phyloP scores from a whole-genome alignment of 345 rosid species.

The Eucalyptus microcorys region DNA sequence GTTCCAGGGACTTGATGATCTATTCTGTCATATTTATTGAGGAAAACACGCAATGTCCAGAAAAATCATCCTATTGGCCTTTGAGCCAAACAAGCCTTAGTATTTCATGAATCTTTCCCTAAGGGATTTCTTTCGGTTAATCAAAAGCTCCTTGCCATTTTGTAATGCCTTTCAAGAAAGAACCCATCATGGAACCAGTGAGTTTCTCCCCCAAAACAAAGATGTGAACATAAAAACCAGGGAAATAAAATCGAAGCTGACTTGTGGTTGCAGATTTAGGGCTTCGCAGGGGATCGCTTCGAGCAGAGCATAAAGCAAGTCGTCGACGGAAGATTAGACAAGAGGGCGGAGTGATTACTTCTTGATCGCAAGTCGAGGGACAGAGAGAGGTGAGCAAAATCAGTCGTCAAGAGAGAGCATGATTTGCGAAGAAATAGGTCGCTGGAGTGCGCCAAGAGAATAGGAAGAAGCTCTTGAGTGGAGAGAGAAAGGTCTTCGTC shows the following conservation, averaged over 20 bases:
- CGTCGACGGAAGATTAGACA: fast-evolving
- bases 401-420: fast-evolving
- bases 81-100: background rate
- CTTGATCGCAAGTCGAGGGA: fast-evolving
- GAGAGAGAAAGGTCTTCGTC: fast-evolving
- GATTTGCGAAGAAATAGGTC: no score
- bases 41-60: background rate
- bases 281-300: fast-evolving
- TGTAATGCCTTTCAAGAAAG: background rate
- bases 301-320: no score
- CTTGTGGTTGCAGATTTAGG: fast-evolving
- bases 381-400: no score
- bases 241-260: no score
- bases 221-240: no score
- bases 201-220: no score
- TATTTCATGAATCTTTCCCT: background rate
- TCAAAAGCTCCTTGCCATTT: background rate
- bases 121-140: background rate
- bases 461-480: fast-evolving
- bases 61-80: background rate
- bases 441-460: fast-evolving
- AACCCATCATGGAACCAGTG: background rate
- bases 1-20: background rate
- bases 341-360: no score
- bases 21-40: background rate